Evolutionary conservation across 2,329 filamentous ascomycete genomes (phyloP), one percentile per base, ranked within the genome.

Genomic region (Juglanconis juglandina): DNA sequence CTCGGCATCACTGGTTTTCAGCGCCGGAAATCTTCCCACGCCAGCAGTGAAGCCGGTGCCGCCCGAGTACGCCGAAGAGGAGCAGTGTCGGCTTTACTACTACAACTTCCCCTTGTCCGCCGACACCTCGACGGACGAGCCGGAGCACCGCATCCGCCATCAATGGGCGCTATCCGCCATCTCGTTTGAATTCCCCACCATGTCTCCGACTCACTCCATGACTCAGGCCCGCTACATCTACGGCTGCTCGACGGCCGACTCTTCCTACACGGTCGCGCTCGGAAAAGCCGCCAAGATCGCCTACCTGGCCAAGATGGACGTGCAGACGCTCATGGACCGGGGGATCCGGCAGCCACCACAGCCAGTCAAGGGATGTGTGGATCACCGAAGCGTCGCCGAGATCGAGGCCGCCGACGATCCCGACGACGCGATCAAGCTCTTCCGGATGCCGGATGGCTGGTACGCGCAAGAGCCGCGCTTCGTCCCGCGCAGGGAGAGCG

Each of bases 11-110:
- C 70, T 89, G 2, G 78, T 91, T 0, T 91, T 87, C 70, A 83
- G 79, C 48, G 81, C 87, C 6, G 88, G 86, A 1, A 86, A 88
- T 60, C 77, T 90, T 41, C 74, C 77, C 8, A 78, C 81, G 4
- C 87, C 87, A 5, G 72, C 72, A n/a, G 72, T 69, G 3, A 75
- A 73, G 54, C 63, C 67, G 1, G 66, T 72, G 2, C 72, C 72
- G 1, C 68, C 68, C 1, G 70, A 75, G 56, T 74, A 76, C 35
- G 71, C 72, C 1, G 86, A 89, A 63, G 81, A 86, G 64, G 85
- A 88, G 50, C 85, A 90, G 69, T 90, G 87, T 61, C 80, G 87
- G 5, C 76, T 91, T 0, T 90, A 90, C 70, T 89, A 89, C 67
- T 90, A 89, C 68, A 77, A 79, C 42, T 90, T 90, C 66, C 73